Percentiles rank a stretch among this genome's conserved stretches.
Evolutionary conservation across 306 rosid species (phyloP).

Genomic region (Comarum palustre): DNA sequence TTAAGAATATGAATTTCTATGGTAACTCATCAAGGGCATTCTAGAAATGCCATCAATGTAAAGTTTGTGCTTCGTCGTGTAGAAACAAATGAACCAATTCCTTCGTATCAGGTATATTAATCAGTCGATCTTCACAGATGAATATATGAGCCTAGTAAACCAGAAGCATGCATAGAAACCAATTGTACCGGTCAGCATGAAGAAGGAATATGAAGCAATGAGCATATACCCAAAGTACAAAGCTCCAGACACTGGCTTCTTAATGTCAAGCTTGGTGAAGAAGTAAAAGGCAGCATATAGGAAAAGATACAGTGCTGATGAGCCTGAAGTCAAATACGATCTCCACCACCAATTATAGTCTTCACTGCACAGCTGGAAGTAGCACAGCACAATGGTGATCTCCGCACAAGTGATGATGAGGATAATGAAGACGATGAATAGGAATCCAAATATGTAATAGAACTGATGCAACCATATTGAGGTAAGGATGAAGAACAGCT

Average conservation of each 20-base stretch:
- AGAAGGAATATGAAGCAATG: conserved; percentile 74
- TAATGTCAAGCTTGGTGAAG: conserved; percentile 84
- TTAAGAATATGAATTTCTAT: conserved; percentile 36
- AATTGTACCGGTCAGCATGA: conserved; percentile 79
- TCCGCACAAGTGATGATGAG: conserved; percentile 88
- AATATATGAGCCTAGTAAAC: conserved; percentile 83
- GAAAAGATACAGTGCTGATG: conserved; percentile 87
- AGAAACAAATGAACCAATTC: conserved; percentile 14
- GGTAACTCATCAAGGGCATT: conserved; percentile 20
- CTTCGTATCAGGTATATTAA: conserved; percentile 13
- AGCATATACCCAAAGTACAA: conserved; percentile 88
- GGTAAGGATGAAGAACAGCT: conserved; percentile 91
- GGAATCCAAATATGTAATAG: conserved; percentile 79
- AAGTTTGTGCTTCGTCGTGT: conserved; percentile 19
- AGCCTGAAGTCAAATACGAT: conserved; percentile 83
- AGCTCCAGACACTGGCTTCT: conserved; percentile 81
- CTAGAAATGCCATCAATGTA: conserved; percentile 15
- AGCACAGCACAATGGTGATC: conserved; percentile 88
- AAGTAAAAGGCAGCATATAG: conserved; percentile 82
- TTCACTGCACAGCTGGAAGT: conserved; percentile 98
- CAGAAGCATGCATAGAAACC: conserved; percentile 91
- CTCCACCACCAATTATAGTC: conserved; percentile 99
- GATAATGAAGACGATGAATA: conserved; percentile 80
- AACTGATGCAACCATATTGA: conserved; percentile 93
- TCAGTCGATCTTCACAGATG: conserved; percentile 82